Evolutionary conservation across 805 yeast species (phyloP), one percentile per base, ranked within the genome.

Genomic region (Barnettozyma botsteinii): DNA sequence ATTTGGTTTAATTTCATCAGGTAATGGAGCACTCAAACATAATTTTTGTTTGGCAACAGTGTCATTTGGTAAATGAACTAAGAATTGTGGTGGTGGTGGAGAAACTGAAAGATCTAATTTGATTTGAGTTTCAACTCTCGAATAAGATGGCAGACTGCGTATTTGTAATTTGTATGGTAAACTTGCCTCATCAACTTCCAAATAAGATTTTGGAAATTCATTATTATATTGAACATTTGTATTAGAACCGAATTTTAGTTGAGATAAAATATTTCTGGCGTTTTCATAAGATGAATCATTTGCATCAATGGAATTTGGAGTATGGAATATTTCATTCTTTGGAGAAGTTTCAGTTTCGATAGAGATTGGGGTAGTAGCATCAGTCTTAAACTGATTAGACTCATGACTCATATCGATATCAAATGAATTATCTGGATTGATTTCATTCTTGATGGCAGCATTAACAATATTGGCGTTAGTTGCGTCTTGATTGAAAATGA

Each of bases 81-180:
- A 63, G 37, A 72, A 69, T 51, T 86, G 83, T 5, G 76, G 71
- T 1, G 95, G 95, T 1, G 91, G 77, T 1, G 96, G 95, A 23
- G 79, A 71, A 32, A 91, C 65, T 8, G 72, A 59, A 17, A 91
- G 62, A 32, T 72, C 71, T 31, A 94, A 66, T 59, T 87, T 89
- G 57, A 93, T 86, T 64, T 93, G 98, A 13, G 97, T 91, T 62
- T 91, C 98, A 7, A 91, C 98, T 49, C 98, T 75, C 11, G 96
- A 86, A 50, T 78, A 79, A 5, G 75, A 64, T 2, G 97, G 97
- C 33, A 91, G 67, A 37, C 79, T 82, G 7, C 69, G 60, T 1
- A 91, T 65, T 20, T 63, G 58, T 38, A 84, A 48, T 40, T 69
- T 64, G 56, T 73, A 79, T 4, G 72, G 70, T 33, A 66, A 42